A percentile compares a stretch with the other conserved stretches of the same genome.
These are phyloP conservation scores for Tolypocladium pustulatum DNA, from an alignment of 2,329 filamentous ascomycete genomes.

Conservation along the genomic window DNA sequence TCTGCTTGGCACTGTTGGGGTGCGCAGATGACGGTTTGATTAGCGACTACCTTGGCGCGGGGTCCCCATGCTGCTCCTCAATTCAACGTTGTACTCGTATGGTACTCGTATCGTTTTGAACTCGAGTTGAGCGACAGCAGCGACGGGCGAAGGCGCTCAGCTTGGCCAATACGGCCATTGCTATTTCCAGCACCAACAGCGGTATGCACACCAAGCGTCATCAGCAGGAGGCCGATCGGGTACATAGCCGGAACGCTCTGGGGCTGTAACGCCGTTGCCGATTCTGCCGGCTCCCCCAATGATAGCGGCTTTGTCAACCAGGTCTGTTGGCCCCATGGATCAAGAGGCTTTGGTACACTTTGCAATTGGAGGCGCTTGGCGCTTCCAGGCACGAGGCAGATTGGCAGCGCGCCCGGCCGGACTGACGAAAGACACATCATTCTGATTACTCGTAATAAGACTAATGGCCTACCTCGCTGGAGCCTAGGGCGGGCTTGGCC, in stretches of 20 bases:
- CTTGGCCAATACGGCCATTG: too few relatives aligned
- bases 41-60: neutral
- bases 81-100: neutral
- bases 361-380: neutral
- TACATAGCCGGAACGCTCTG: neutral
- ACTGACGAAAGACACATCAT: neutral
- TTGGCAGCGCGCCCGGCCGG: neutral
- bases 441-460: neutral
- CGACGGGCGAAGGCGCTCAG: neutral
- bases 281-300: neutral
- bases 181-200: neutral
- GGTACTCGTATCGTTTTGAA: neutral
- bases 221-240: neutral
- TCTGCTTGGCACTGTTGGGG: neutral
- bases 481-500: neutral
- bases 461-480: neutral
- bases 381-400: neutral
- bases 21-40: neutral
- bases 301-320: neutral
- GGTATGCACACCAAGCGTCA: neutral
- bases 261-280: neutral
- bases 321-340: neutral
- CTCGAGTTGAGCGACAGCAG: neutral
- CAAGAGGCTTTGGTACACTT: neutral
- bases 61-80: neutral